phyloP scores from a whole-genome alignment of 257 asterid genomes.

The Gynochthodes officinalis region DNA sequence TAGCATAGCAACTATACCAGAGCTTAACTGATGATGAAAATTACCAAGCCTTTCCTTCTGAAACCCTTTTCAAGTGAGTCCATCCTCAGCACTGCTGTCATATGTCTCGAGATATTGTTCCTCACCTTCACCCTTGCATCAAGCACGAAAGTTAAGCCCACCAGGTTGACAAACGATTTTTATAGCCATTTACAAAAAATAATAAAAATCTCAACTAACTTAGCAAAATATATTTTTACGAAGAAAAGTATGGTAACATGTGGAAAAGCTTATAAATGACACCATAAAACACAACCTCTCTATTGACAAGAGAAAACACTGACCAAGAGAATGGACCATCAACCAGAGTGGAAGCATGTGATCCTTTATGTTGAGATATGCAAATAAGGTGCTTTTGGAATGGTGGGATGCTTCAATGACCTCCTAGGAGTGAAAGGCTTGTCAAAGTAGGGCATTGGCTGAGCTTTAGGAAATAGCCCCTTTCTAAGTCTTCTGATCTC shows the following conservation, averaged over 20 bases:
- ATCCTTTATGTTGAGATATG: too few species aligned
- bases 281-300: neutral
- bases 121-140: slow-evolving; percentile 19
- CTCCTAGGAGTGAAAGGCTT: too few species aligned
- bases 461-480: too few species aligned
- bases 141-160: neutral
- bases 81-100: slow-evolving; percentile 6
- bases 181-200: neutral
- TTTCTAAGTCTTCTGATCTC: too few species aligned
- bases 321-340: neutral
- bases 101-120: slow-evolving; percentile 5
- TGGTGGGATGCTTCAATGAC: too few species aligned
- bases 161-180: neutral
- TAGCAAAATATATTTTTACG: too few species aligned
- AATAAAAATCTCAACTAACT: neutral
- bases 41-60: neutral
- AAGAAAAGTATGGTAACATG: too few species aligned
- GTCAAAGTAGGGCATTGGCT: too few species aligned
- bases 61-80: neutral
- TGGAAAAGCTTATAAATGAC: too few species aligned
- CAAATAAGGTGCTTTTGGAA: too few species aligned
- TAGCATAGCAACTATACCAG: neutral
- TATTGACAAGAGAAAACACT: too few species aligned
- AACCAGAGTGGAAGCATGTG: too few species aligned
- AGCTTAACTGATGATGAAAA: neutral